phyloP scores from a whole-genome alignment of 2,329 filamentous ascomycete species.

The Thermothelomyces thermophilus region DNA sequence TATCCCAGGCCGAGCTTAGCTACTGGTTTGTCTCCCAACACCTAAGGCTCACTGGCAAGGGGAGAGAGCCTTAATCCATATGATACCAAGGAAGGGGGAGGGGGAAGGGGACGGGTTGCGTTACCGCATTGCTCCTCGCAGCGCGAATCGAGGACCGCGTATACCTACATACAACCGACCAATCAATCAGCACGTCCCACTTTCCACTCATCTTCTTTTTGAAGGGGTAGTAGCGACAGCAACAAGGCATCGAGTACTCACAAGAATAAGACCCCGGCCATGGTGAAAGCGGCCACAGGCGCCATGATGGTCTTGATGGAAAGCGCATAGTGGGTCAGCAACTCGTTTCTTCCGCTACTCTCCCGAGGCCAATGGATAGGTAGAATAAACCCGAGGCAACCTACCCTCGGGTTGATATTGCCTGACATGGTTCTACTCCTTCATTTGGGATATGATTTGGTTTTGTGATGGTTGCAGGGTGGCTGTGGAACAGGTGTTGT shows the following conservation, averaged over 20 bases:
- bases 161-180: slow-evolving; percentile 14
- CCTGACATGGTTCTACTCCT: not conserved
- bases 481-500: too few relatives aligned
- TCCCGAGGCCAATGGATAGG: too few relatives aligned
- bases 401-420: slow-evolving; percentile 9
- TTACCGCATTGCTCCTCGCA: slow-evolving; percentile 21
- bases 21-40: too few relatives aligned
- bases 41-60: too few relatives aligned
- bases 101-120: too few relatives aligned
- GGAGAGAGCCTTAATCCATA: too few relatives aligned
- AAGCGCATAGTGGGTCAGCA: not conserved
- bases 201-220: not conserved
- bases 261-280: slow-evolving; percentile 22
- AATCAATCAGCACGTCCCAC: not conserved
- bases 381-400: too few relatives aligned
- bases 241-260: not conserved
- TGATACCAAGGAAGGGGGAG: too few relatives aligned
- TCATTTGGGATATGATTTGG: not conserved
- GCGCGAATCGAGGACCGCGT: slow-evolving; percentile 21
- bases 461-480: not conserved
- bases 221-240: not conserved
- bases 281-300: slow-evolving; percentile 22
- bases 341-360: too few relatives aligned
- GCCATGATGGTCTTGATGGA: slow-evolving; percentile 20
- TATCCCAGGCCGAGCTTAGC: too few relatives aligned